phyloP scores from a whole-genome alignment of 2,329 filamentous ascomycete species.

The Phyllosticta citriasiana region DNA sequence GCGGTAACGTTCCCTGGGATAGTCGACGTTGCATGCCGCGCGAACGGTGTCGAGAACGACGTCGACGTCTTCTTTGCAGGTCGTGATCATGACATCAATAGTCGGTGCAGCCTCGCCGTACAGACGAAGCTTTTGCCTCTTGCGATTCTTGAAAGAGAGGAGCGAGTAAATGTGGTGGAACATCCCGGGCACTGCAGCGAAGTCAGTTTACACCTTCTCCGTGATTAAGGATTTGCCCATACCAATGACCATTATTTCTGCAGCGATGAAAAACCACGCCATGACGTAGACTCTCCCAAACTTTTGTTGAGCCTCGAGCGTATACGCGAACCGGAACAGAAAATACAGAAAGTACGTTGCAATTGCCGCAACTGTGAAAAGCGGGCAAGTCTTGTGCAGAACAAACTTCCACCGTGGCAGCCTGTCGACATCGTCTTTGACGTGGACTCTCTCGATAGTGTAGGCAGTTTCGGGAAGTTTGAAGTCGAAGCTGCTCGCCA shows the following conservation, averaged over 20 bases:
- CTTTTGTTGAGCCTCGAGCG: background rate
- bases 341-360: background rate
- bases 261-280: background rate
- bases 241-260: background rate
- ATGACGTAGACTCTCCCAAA: background rate
- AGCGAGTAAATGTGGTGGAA: constrained; percentile 9
- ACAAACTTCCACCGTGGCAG: background rate
- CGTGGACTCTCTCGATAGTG: background rate
- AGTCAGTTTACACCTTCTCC: background rate
- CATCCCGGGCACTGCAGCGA: constrained; percentile 1
- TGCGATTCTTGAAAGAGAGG: background rate
- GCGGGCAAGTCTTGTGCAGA: background rate
- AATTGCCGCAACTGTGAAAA: background rate
- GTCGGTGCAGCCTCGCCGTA: constrained; percentile 18
- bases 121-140: background rate
- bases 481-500: background rate
- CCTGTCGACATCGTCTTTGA: background rate
- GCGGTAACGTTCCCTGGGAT: constrained; percentile 27
- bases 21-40: constrained; percentile 30
- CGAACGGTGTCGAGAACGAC: constrained; percentile 33
- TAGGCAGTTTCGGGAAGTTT: background rate
- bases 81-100: constrained; percentile 36
- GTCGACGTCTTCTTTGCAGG: constrained; percentile 34
- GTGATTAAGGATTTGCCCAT: background rate
- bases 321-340: background rate